Evolutionary conservation across 1,139 yeast genomes (phyloP).

Genomic region (Sugiyamaella xylanicola): DNA sequence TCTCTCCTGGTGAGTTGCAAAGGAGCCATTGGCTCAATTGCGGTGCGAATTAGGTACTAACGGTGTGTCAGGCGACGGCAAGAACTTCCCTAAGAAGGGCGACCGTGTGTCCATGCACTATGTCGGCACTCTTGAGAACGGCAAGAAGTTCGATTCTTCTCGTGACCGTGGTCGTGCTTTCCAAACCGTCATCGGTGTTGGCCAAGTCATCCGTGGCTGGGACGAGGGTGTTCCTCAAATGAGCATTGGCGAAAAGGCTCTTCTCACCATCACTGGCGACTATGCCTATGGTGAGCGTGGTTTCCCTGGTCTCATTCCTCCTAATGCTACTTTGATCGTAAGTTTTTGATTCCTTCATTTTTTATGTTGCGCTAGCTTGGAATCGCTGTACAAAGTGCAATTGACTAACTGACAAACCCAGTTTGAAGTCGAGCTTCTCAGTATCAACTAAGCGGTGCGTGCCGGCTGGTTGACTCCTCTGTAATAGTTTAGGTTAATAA

Average conservation of each 20-base stretch:
- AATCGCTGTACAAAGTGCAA: too few species aligned
- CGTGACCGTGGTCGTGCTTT: slow-evolving; percentile 93
- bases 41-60: slow-evolving; percentile 1
- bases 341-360: too few species aligned
- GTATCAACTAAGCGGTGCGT: slow-evolving; percentile 53
- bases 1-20: slow-evolving; percentile 42
- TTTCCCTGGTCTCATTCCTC: slow-evolving; percentile 94
- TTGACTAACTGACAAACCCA: slow-evolving; percentile 15
- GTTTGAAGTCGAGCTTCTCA: slow-evolving; percentile 88
- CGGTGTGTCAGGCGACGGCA: slow-evolving; percentile 64
- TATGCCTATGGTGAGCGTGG: slow-evolving; percentile 95
- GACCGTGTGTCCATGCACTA: slow-evolving; percentile 86
- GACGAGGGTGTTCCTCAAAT: slow-evolving; percentile 90
- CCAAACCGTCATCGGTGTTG: slow-evolving; percentile 91
- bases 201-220: slow-evolving; percentile 97
- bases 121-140: slow-evolving; percentile 91
- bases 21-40: not conserved
- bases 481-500: not conserved
- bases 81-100: slow-evolving; percentile 80
- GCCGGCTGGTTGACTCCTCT: not conserved
- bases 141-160: slow-evolving; percentile 93
- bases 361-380: too few species aligned
- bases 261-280: slow-evolving; percentile 87
- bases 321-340: slow-evolving; percentile 81
- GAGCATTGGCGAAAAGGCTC: slow-evolving; percentile 89